phyloP scores from a whole-genome alignment of 495 filamentous ascomycete genomes.

The Venustampulla echinocandica region DNA sequence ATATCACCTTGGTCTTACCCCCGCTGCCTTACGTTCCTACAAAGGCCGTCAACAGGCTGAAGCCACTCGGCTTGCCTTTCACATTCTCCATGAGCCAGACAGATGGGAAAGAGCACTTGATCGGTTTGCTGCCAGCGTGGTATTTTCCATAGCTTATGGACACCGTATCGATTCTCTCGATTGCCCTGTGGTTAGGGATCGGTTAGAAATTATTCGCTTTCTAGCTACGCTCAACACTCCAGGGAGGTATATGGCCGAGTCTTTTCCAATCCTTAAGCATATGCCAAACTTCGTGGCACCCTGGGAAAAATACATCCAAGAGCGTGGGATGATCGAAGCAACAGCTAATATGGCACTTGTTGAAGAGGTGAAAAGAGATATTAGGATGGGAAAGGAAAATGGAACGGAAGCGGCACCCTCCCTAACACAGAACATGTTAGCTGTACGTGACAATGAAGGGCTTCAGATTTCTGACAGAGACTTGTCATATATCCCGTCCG shows the following conservation, averaged over 20 bases:
- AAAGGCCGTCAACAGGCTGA: conserved; percentile 37
- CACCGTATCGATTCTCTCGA: conserved; percentile 45
- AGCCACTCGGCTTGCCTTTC: conserved; percentile 29
- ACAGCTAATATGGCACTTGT: conserved; percentile 42
- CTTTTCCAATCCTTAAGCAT: conserved; percentile 46
- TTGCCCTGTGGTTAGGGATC: conserved; percentile 40
- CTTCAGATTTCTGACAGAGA: conserved; percentile 44
- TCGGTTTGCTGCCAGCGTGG: conserved; percentile 40
- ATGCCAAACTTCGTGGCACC: conserved; percentile 46
- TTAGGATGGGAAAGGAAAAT: conserved; percentile 31
- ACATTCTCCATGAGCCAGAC: conserved; percentile 26
- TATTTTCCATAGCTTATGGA: conserved; percentile 44
- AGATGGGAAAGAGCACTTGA: conserved; percentile 38
- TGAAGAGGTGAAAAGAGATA: conserved; percentile 36
- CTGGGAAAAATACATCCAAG: conserved; percentile 47
- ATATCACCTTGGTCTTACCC: conserved; percentile 34
- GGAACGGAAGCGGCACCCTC: conserved; percentile 34
- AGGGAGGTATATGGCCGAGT: conserved; percentile 48
- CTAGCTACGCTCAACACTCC: conserved; percentile 52
- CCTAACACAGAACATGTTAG: conserved; percentile 41
- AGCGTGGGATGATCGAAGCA: conserved; percentile 41
- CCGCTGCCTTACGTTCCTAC: conserved; percentile 39
- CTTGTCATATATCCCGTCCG: conserved; percentile 47
- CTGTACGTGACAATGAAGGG: conserved; percentile 35
- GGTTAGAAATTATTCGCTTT: conserved; percentile 50